These are phyloP conservation scores for Pleurotus ostreatus DNA, from an alignment of 768 basidiomycete species.

Conservation along the genomic window DNA sequence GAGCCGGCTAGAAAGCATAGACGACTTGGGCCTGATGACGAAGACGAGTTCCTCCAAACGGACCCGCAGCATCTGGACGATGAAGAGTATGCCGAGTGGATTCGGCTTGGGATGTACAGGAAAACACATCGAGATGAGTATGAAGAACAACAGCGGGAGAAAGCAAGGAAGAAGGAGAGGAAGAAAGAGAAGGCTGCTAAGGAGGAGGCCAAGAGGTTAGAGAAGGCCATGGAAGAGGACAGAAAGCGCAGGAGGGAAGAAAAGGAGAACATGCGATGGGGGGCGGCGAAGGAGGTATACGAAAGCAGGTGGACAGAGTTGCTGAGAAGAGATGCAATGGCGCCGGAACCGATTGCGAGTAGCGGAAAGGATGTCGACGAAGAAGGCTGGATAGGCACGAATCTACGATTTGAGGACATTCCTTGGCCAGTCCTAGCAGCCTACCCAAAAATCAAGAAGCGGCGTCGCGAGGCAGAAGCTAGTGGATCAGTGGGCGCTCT, in stretches of 20 bases:
- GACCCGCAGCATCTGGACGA: conserved; percentile 64
- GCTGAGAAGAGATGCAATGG: conserved; percentile 21
- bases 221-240: conserved; percentile 49
- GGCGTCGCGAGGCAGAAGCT: not conserved
- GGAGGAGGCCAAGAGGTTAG: conserved; percentile 49
- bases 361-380: conserved; percentile 7
- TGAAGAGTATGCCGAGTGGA: conserved; percentile 85
- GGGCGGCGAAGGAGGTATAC: conserved; percentile 49
- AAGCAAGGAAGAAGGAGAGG: conserved; percentile 50
- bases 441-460: conserved; percentile 20
- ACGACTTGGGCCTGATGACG: conserved; percentile 20
- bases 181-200: conserved; percentile 49
- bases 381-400: not conserved
- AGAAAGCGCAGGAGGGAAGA: conserved; percentile 45
- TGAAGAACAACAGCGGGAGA: conserved; percentile 54
- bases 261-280: conserved; percentile 37
- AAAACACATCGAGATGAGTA: conserved; percentile 66
- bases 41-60: conserved; percentile 37
- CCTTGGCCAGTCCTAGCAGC: conserved; percentile 64
- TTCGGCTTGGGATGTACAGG: conserved; percentile 81
- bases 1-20: conserved; percentile 20
- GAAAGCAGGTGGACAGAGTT: conserved; percentile 55
- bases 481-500: conserved; percentile 12
- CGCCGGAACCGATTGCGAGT: not conserved
- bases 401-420: conserved; percentile 52